These are phyloP conservation scores for Phytophthora cryptogea DNA, from an alignment of 352 stramenopile species.

Conservation along the genomic window DNA sequence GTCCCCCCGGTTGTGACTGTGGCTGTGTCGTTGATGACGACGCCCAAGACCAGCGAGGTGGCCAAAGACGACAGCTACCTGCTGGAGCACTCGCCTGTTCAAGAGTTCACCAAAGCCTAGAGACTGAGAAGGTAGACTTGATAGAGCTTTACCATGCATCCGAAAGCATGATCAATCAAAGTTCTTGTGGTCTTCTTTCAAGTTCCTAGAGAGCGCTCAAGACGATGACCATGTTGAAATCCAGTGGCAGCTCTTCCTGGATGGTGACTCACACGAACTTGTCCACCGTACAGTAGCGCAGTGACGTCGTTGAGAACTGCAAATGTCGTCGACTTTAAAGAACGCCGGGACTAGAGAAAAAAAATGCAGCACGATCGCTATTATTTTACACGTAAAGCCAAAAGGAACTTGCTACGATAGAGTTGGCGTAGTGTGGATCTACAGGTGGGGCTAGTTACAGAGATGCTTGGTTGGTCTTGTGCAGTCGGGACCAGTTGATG, in stretches of 20 bases:
- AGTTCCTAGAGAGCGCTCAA: neutral
- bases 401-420: constrained; percentile 48
- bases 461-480: constrained; percentile 14
- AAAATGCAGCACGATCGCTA: constrained; percentile 35
- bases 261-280: neutral
- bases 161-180: no score
- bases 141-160: neutral
- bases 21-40: constrained; percentile 45
- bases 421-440: constrained; percentile 31
- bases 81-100: constrained; percentile 17
- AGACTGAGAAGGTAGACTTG: no score
- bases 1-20: constrained; percentile 52
- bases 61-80: constrained; percentile 20
- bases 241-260: neutral
- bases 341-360: neutral
- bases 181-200: neutral
- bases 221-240: neutral
- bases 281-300: neutral
- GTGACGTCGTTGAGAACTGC: neutral
- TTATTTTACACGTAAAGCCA: constrained; percentile 49
- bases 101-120: constrained; percentile 8
- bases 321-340: neutral
- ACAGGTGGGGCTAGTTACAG: constrained; percentile 35
- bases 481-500: constrained; percentile 1
- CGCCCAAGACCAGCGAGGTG: constrained; percentile 25